Evolutionary conservation across 2,329 filamentous ascomycete genomes (phyloP).

Genomic region (Pseudopyricularia cyperi): DNA sequence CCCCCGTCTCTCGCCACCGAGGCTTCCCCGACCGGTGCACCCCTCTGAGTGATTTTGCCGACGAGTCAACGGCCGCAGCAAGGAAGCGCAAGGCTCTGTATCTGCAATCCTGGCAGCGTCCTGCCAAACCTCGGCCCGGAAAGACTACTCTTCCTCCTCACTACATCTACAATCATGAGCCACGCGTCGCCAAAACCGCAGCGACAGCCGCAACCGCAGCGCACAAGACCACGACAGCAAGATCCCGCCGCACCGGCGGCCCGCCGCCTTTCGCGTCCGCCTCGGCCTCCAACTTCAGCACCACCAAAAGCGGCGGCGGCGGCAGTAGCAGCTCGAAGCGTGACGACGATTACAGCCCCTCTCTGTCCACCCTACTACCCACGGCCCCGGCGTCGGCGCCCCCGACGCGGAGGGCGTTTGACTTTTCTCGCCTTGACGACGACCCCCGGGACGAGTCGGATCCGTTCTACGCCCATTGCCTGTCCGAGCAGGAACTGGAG

Average conservation of each 20-base stretch:
- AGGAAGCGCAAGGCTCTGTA: too few relatives aligned
- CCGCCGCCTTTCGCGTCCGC: not conserved
- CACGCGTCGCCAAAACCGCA: not conserved
- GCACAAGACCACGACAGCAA: not conserved
- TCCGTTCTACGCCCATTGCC: conserved; percentile 1
- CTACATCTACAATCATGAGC: not conserved
- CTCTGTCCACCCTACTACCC: not conserved
- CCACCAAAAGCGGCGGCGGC: too few relatives aligned
- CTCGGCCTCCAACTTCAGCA: not conserved
- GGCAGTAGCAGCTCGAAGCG: not conserved
- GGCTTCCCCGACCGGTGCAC: not conserved
- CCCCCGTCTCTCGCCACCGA: not conserved
- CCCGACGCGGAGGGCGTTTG: not conserved
- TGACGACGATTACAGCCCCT: not conserved
- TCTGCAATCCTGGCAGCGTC: not conserved
- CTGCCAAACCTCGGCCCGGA: not conserved
- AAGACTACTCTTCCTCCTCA: too few relatives aligned
- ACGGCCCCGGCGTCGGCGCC: not conserved
- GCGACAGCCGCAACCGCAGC: not conserved
- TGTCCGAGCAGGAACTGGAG: conserved; percentile 1
- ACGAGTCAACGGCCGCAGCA: not conserved
- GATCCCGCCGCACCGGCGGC: not conserved
- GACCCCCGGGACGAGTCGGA: conserved; percentile 1
- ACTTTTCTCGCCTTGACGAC: not conserved
- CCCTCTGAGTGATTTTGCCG: not conserved